Base-by-base conservation (phyloP, 1,139 yeast species). In the Hanseniaspora uvarum region DNA sequence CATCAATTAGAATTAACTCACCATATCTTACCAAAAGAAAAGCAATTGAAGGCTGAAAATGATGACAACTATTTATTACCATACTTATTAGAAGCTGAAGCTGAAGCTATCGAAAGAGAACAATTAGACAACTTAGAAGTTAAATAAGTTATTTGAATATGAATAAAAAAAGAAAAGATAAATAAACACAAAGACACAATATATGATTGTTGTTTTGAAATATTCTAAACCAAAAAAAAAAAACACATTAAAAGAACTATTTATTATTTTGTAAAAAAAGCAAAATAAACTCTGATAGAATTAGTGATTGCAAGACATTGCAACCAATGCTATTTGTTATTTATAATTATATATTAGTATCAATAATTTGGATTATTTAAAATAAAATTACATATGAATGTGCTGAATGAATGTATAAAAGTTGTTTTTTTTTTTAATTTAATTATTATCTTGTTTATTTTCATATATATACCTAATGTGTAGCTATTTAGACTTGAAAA, bases 71-170 rank as follows among this genome's bases (percentile, higher is more conserved):
- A 86, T 72, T 78, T 92, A 67, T 72, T 86, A 59, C 97, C 96
- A 63, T 86, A 85, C 75, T 75, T 89, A 60, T 78, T 89, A 68
- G 96, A 89, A 75, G 94, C 94, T 59, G 97, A 89, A 74, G 88
- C 87, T 67, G 96, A 87, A 71, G 84, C 83, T 53, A 76, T 79
- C 62, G 98, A 89, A 76, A 86, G 84, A 74, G 80, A 77, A 59
- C 94, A 84, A 68, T 80, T 92, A 66, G 95, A 89, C 76, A 84
- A 86, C 76, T 76, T 87, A 55, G 64, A 63, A 56, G 57, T 65
- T 18, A 48, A 53, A 48, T 53, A 53, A 48, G 21, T n/a, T 7
- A 16, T 18, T n/a, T 8, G 18, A 2, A 18, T 11, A 21, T 39
- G 18, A 39, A 23, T 39, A 10, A 4, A 39, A 39, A 24, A 39